Conservation (phyloP, 2,329 filamentous ascomycete species). For the Aspergillus carbonarius region DNA sequence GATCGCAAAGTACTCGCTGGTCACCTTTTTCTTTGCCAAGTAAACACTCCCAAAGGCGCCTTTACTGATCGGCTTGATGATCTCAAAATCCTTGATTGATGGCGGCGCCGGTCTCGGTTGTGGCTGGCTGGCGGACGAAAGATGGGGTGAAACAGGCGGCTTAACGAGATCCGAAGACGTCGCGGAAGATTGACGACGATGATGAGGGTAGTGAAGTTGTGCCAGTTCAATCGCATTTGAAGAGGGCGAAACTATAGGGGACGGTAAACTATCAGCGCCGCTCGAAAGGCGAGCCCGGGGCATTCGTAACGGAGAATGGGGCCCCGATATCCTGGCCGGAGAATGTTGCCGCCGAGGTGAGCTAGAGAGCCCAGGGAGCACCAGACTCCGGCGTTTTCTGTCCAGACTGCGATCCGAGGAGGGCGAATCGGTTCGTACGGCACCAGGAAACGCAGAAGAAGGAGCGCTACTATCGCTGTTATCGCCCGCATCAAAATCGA, state of each 20-base stretch:
- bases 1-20: constrained; percentile 97
- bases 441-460: constrained; percentile 73
- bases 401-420: constrained; percentile 84
- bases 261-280: constrained; percentile 59
- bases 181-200: constrained; percentile 87
- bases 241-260: constrained; percentile 87
- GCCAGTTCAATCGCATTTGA: constrained; percentile 72
- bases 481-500: constrained; percentile 82
- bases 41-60: constrained; percentile 98
- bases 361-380: constrained; percentile 69
- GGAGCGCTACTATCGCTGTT: constrained; percentile 80
- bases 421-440: constrained; percentile 80
- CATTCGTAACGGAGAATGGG: constrained; percentile 83
- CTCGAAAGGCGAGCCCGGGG: constrained; percentile 71
- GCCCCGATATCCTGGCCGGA: constrained; percentile 70
- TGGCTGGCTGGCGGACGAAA: constrained; percentile 74
- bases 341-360: constrained; percentile 87
- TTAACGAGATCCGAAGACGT: constrained; percentile 69
- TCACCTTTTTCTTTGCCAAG: constrained; percentile 96
- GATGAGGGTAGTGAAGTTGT: constrained; percentile 59
- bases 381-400: constrained; percentile 81
- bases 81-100: constrained; percentile 98
- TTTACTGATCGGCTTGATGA: constrained; percentile 99
- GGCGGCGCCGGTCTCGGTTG: constrained; percentile 86
- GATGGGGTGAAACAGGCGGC: constrained; percentile 76